Evolutionary conservation across 768 basidiomycete genomes (phyloP), one percentile per base, ranked within the genome.

Genomic region (Pulveroboletus sp.): DNA sequence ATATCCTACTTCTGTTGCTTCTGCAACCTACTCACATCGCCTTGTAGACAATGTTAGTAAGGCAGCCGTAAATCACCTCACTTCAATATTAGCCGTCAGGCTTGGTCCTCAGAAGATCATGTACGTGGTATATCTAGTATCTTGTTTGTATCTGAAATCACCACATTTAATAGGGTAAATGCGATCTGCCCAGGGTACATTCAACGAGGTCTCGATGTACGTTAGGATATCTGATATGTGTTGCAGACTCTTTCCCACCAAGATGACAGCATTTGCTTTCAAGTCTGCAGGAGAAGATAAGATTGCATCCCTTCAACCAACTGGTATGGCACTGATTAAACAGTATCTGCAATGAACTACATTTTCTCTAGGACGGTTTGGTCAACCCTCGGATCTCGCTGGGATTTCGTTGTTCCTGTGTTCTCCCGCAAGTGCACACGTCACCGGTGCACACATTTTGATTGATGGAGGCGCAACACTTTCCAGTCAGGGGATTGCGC

Each of bases 1-100:
- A n/a, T 37, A 4, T 19, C 31, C 49, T 20, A 30, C 35, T 26
- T 30, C 26, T 45, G 2, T 31, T 2, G 9, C 12, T 40, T 10
- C 22, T 11, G 24, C 22, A 8, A n/a, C 14, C n/a, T 27, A 37
- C 41, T 54, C 39, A 36, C 12, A 5, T 20, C 14, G 42, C 37
- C 31, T 19, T 22, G 55, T 22, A 92, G 89, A 92, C 63, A 79
- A 82, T 57, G 73, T 88, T 7, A 89, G 87, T 67, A 92, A 92
- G 68, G 89, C 89, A n/a, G 88, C 88, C 24, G 81, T 86, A 16
- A 91, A 90, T 69, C 89, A 91, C 55, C 79, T 93, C 39, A 90
- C 89, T 5, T 80, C 81, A 13, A 72, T 76, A 42, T 72, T 92
- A 17, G 86, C 89, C 0, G 67, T 81, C 37, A 86, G 85, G 44